Conservation (phyloP, 1,284 basidiomycete genomes). For the Ustilago tritici region DNA sequence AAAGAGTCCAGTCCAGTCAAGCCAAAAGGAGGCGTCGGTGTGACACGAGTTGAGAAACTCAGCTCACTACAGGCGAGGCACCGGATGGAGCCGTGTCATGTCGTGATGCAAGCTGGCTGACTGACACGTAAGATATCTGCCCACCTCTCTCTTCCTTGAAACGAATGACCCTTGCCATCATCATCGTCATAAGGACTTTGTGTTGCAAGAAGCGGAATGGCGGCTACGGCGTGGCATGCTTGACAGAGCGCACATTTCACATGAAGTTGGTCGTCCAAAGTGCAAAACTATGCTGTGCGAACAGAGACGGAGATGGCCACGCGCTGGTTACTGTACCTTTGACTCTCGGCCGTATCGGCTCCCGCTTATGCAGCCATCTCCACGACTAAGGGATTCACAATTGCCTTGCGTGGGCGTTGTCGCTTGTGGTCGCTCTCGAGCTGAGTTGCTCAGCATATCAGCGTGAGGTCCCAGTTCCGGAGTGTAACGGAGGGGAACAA, state of each 20-base stretch:
- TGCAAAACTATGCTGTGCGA: neutral
- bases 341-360: conserved; percentile 6
- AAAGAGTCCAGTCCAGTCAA: neutral
- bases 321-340: neutral
- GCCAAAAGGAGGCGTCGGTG: neutral
- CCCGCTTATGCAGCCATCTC: neutral
- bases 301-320: neutral
- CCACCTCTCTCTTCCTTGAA: neutral
- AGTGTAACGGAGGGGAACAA: too few relatives aligned
- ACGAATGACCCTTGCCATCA: neutral
- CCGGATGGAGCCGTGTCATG: conserved; percentile 3
- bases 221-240: neutral
- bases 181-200: neutral
- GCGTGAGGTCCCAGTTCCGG: too few relatives aligned
- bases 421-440: neutral
- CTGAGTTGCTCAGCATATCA: too few relatives aligned
- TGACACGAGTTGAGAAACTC: conserved; percentile 2
- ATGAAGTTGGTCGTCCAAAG: too few relatives aligned
- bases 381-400: neutral
- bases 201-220: neutral
- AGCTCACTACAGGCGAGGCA: conserved; percentile 2
- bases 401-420: neutral
- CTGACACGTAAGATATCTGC: neutral
- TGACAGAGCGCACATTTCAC: neutral
- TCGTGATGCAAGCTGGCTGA: neutral